Base-by-base conservation (phyloP, 306 rosid genomes). In the Rosa persica region DNA sequence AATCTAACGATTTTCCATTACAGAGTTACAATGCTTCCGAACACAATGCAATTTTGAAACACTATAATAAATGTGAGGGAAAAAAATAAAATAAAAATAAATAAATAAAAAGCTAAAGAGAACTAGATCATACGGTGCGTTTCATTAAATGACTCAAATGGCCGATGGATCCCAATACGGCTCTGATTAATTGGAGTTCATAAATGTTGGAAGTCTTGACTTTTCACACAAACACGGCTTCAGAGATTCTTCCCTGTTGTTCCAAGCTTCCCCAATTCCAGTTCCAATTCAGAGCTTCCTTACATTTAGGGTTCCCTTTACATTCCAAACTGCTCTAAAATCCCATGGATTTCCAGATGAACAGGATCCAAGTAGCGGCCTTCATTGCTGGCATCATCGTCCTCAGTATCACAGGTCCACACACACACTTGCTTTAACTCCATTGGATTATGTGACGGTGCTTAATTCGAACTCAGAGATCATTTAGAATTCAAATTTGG, bases 361-460 rank as follows among this genome's bases (percentile, higher is more conserved):
- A 62, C 64, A 86, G 90, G 68, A 65, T 86, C 76, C 97, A 75
- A 43, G 40, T 90, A 27, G 81, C 91, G 78, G 23, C 79, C 12
- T 67, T 82, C 76, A 30, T 87, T 46, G 80, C 76, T 42, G 87
- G 86, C 80, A 75, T 91, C 83, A 51, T 90, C 79, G 84, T 60
- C 83, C 96, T 95, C 83, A 87, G 96, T 82, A 84, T 91, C 74
- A 79, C 89, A 65, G 99, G 99, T 93, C 36, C 36, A 30, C 36
- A 78, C 76, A 46, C 67, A 9, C 40, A 30, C 12, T 20, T 11
- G 55, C 9, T 42, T 78, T 49, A 19, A 25, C 69, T 8, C 39
- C 8, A 1, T 52, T 46, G 15, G 13, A 12, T 17, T n/a, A n/a
- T n/a, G n/a, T n/a, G n/a, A n/a, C n/a, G n/a, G n/a, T n/a, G n/a